These are phyloP conservation scores for Globisporangium takayamanum DNA, from an alignment of 352 stramenopile genomes.

Conservation along the genomic window DNA sequence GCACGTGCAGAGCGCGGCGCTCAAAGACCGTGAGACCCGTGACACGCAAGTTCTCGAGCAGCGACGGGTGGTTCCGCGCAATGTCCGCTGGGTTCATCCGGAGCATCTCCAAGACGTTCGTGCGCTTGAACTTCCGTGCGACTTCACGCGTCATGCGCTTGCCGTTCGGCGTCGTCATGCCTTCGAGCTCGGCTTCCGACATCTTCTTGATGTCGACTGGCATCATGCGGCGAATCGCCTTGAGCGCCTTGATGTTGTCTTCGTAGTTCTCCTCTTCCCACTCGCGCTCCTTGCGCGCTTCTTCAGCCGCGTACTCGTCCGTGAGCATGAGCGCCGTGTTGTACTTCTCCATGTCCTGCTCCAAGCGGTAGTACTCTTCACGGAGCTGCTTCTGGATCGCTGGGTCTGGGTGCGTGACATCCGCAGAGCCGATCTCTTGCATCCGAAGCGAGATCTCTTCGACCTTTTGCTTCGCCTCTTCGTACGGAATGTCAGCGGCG, in stretches of 20 bases:
- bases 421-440: slow-evolving; percentile 88
- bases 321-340: slow-evolving; percentile 90
- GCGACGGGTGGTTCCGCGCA: slow-evolving; percentile 83
- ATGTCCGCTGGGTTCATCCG: slow-evolving; percentile 85
- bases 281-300: slow-evolving; percentile 86
- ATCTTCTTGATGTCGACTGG: slow-evolving; percentile 89
- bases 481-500: slow-evolving; percentile 91
- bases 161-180: slow-evolving; percentile 59
- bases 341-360: slow-evolving; percentile 94
- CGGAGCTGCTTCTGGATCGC: slow-evolving; percentile 78
- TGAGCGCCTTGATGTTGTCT: slow-evolving; percentile 82
- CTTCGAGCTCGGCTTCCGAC: slow-evolving; percentile 82
- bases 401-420: slow-evolving; percentile 82
- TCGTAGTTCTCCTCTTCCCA: slow-evolving; percentile 90
- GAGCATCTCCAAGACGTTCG: slow-evolving; percentile 88
- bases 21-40: slow-evolving; percentile 89
- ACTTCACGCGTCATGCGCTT: slow-evolving; percentile 71
- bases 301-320: slow-evolving; percentile 89
- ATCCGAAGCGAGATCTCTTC: slow-evolving; percentile 88
- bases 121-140: slow-evolving; percentile 90
- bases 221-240: slow-evolving; percentile 89
- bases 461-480: slow-evolving; percentile 88
- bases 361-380: slow-evolving; percentile 91
- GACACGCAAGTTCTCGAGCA: slow-evolving; percentile 88
- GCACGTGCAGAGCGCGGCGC: slow-evolving; percentile 83